These are phyloP conservation scores for Senecio squalidus DNA, from an alignment of 140 eudicot species.

Conservation along the genomic window DNA sequence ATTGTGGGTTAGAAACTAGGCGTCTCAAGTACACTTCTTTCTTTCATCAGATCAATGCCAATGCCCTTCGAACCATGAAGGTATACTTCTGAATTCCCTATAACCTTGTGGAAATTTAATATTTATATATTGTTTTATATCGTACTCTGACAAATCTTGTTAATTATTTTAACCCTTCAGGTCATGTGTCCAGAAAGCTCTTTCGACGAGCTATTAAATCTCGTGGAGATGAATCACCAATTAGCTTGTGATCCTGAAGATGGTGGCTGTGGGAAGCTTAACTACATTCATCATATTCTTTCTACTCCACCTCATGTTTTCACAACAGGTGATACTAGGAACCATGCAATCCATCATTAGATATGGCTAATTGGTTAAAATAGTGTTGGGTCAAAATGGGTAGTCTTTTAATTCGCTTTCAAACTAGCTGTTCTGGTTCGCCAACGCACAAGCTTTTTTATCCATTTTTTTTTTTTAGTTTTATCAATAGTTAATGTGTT, in stretches of 20 bases:
- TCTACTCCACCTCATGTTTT: conserved; percentile 81
- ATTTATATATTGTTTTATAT: not conserved
- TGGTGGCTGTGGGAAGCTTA: conserved; percentile 87
- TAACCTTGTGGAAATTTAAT: not conserved
- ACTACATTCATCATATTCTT: conserved; percentile 84
- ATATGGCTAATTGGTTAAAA: not conserved
- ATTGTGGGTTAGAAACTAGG: conserved; percentile 82
- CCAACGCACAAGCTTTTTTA: too few relatives aligned
- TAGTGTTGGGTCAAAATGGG: not conserved
- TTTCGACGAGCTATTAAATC: conserved; percentile 72
- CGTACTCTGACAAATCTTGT: not conserved
- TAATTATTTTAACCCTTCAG: conserved; percentile 32
- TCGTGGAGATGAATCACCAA: conserved; percentile 87
- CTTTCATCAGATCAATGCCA: conserved; percentile 94
- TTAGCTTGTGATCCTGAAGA: conserved; percentile 88
- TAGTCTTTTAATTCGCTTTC: not conserved
- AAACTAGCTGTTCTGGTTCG: too few relatives aligned
- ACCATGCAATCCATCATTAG: not conserved
- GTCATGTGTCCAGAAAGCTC: conserved; percentile 71
- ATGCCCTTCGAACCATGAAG: conserved; percentile 92
- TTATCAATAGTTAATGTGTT: not conserved
- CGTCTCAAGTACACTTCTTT: conserved; percentile 86
- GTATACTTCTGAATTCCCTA: conserved; percentile 31
- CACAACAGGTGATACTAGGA: conserved; percentile 52
- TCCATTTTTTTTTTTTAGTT: not conserved